Percentiles rank a stretch among this genome's conserved stretches.
These are phyloP conservation scores for Pavlovales sp. DNA, from an alignment of 208 protist genomes.

Conservation along the genomic window DNA sequence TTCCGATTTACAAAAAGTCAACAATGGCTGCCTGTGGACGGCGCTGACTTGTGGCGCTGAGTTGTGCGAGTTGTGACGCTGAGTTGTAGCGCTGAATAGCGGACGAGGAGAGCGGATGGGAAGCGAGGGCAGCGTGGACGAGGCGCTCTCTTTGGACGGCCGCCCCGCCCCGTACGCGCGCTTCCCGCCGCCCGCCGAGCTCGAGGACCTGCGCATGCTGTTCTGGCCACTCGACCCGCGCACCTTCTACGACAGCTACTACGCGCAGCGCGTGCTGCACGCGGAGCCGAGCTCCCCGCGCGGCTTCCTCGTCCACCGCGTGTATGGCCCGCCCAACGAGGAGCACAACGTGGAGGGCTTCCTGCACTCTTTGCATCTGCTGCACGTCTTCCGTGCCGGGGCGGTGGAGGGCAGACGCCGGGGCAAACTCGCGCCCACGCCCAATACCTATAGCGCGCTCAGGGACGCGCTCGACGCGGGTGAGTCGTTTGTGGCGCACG, in stretches of 20 bases:
- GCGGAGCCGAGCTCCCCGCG: neutral
- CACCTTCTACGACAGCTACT: neutral
- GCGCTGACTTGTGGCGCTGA: too few relatives aligned
- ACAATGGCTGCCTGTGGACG: too few relatives aligned
- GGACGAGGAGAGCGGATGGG: too few relatives aligned
- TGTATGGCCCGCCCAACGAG: neutral
- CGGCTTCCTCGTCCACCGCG: neutral
- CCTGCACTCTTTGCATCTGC: neutral
- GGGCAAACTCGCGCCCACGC: too few relatives aligned
- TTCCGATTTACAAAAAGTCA: too few relatives aligned
- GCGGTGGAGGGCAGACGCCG: neutral
- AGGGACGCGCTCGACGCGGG: neutral
- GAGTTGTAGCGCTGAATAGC: too few relatives aligned
- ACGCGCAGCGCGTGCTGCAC: neutral
- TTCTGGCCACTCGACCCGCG: neutral
- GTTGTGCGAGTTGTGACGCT: too few relatives aligned
- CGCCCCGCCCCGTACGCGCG: too few relatives aligned
- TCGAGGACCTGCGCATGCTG: neutral
- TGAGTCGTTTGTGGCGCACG: neutral
- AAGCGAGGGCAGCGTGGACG: too few relatives aligned
- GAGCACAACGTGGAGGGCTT: neutral
- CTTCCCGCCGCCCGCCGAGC: neutral
- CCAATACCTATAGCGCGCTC: neutral
- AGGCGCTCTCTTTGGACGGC: too few relatives aligned
- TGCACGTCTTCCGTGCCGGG: neutral